These are phyloP conservation scores for Pharnaceum exiguum DNA, from an alignment of 148 eudicot genomes.

Conservation along the genomic window DNA sequence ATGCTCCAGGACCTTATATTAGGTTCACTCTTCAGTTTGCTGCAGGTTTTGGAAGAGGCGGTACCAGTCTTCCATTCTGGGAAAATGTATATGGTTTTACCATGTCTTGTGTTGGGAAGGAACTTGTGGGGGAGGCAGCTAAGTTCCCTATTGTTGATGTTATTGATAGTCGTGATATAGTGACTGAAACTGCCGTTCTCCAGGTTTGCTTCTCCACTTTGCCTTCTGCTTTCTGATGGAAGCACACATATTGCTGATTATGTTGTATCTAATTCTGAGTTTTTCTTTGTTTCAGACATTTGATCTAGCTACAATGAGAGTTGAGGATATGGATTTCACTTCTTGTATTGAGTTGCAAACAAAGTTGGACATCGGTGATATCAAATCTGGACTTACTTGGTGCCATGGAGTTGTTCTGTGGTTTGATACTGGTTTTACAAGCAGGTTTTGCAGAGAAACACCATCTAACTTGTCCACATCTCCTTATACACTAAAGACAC, in stretches of 20 bases:
- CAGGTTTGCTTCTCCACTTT: slow-evolving; percentile 48
- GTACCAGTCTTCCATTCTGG: slow-evolving; percentile 86
- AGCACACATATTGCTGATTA: neutral
- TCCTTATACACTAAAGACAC: slow-evolving; percentile 66
- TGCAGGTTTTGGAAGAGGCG: slow-evolving; percentile 94
- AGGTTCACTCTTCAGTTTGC: slow-evolving; percentile 48
- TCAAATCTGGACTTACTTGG: slow-evolving; percentile 27
- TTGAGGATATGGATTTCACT: slow-evolving; percentile 82
- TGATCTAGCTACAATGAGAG: slow-evolving; percentile 75
- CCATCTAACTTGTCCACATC: slow-evolving; percentile 74
- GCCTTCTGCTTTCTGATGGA: neutral
- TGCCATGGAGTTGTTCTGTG: slow-evolving; percentile 84
- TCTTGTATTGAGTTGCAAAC: slow-evolving; percentile 54
- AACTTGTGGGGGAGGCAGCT: slow-evolving; percentile 79
- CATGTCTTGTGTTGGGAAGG: slow-evolving; percentile 88
- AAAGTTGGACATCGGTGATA: slow-evolving; percentile 13
- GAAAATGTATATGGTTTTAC: slow-evolving; percentile 85
- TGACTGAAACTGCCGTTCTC: slow-evolving; percentile 69
- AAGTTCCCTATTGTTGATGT: slow-evolving; percentile 80
- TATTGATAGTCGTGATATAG: slow-evolving; percentile 55
- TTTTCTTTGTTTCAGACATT: slow-evolving; percentile 51
- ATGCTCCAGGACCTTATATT: slow-evolving; percentile 4
- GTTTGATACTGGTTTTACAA: slow-evolving; percentile 89
- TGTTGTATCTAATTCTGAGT: neutral
- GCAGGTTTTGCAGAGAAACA: slow-evolving; percentile 72